These are phyloP conservation scores for Neurospora sublineolata DNA, from an alignment of 495 filamentous ascomycete species.

Conservation along the genomic window DNA sequence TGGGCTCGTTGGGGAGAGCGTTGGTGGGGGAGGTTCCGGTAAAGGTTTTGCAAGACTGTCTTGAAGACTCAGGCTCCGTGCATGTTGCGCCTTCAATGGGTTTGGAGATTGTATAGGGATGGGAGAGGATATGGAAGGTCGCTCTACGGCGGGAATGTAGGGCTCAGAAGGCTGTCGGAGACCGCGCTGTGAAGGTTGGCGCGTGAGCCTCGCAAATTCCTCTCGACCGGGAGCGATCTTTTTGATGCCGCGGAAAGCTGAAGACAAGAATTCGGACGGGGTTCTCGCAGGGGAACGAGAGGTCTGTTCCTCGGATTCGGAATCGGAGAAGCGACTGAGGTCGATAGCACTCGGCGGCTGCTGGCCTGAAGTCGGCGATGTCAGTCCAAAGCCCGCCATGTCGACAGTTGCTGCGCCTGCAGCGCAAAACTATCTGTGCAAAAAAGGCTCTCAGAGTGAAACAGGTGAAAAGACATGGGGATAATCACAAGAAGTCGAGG, in stretches of 20 bases:
- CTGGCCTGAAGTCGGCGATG: conserved; percentile 17
- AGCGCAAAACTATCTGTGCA: not conserved
- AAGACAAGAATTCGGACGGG: conserved; percentile 32
- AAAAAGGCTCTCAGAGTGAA: not conserved
- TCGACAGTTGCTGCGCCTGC: conserved; percentile 7
- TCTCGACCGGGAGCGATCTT: conserved; percentile 34
- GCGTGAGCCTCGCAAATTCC: conserved; percentile 21
- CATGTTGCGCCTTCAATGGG: conserved; percentile 30
- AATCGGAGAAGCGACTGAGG: conserved; percentile 22
- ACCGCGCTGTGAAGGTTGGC: conserved; percentile 21
- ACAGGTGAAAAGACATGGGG: not conserved
- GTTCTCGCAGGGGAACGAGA: conserved; percentile 21
- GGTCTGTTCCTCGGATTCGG: conserved; percentile 27
- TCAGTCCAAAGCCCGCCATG: conserved; percentile 25
- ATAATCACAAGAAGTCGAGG: not conserved
- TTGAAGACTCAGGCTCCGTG: conserved; percentile 35
- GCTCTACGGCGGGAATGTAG: conserved; percentile 11
- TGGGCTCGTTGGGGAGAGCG: conserved; percentile 27
- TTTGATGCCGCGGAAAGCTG: conserved; percentile 39
- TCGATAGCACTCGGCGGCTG: conserved; percentile 14
- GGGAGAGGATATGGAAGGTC: conserved; percentile 16
- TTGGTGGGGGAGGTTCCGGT: conserved; percentile 35
- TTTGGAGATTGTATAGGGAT: conserved; percentile 8
- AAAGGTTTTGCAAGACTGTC: conserved; percentile 41
- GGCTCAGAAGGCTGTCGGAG: conserved; percentile 20